Evolutionary conservation across 306 rosid species (phyloP).

Genomic region (Trifolium fragiferum): DNA sequence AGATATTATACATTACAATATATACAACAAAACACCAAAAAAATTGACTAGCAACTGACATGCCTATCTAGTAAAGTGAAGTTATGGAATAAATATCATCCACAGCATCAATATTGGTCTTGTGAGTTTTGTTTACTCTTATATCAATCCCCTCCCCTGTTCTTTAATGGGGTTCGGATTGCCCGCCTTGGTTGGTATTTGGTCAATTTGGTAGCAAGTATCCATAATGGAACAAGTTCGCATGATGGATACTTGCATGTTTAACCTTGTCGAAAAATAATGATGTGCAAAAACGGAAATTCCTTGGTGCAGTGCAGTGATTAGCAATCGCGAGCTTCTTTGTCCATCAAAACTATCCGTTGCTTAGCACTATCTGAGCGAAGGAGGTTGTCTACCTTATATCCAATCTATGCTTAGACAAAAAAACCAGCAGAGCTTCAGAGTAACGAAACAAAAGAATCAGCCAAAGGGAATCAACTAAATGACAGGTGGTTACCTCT

Average conservation of each 20-base stretch:
- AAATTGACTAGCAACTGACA: too few relatives aligned
- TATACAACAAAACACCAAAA: too few relatives aligned
- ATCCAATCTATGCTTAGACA: conserved; percentile 62
- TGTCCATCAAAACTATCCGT: conserved; percentile 81
- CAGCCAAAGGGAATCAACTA: neutral
- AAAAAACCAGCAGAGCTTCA: conserved; percentile 27
- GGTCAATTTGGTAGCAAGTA: conserved; percentile 56
- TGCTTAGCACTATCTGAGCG: conserved; percentile 91
- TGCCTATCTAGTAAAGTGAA: conserved; percentile 1
- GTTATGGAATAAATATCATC: conserved; percentile 43
- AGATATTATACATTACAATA: too few relatives aligned
- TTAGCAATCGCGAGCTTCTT: conserved; percentile 60
- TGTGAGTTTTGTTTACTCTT: conserved; percentile 43
- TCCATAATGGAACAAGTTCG: conserved; percentile 45
- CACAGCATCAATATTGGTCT: conserved; percentile 45
- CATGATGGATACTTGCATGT: conserved; percentile 18
- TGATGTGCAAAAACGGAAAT: conserved; percentile 39
- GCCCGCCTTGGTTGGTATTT: conserved; percentile 46
- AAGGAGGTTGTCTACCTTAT: conserved; percentile 75
- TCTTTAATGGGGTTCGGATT: conserved; percentile 52
- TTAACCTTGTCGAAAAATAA: conserved; percentile 38
- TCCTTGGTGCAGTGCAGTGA: conserved; percentile 31
- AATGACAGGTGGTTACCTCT: conserved; percentile 60
- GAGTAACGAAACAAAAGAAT: conserved; percentile 30
- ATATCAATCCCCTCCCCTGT: conserved; percentile 49